phyloP scores from a whole-genome alignment of 2,329 filamentous ascomycete species.

The Dactylellina drechsleri region DNA sequence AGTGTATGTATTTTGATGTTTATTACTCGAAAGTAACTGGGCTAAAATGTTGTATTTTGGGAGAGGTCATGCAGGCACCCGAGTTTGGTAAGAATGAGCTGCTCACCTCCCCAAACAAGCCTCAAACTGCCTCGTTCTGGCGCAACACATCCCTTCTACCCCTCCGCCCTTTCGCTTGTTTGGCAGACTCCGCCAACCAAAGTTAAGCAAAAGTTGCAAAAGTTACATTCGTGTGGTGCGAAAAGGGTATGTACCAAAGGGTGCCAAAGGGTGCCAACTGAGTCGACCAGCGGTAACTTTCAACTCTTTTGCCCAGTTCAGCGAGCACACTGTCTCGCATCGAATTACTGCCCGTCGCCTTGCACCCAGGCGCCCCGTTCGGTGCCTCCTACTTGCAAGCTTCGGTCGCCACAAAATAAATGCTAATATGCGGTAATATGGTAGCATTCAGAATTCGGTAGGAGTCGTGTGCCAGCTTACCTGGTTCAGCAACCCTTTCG shows the following conservation, averaged over 20 bases:
- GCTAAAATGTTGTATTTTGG: conserved; percentile 42
- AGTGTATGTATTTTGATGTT: too few relatives aligned
- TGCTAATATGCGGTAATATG: too few relatives aligned
- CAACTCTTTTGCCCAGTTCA: conserved; percentile 13
- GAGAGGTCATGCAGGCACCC: conserved; percentile 38
- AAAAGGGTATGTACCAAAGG: conserved; percentile 34
- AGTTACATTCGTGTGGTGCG: neutral
- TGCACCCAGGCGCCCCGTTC: conserved; percentile 7
- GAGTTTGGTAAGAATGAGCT: conserved; percentile 28
- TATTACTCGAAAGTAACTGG: too few relatives aligned
- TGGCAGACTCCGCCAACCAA: neutral
- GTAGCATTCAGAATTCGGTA: conserved; percentile 8
- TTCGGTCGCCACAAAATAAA: neutral
- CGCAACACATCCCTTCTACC: conserved; percentile 12
- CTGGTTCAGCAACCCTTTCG: conserved; percentile 28
- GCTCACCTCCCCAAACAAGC: conserved; percentile 42
- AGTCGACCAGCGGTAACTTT: conserved; percentile 44
- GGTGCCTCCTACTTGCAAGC: neutral
- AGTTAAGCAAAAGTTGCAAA: too few relatives aligned
- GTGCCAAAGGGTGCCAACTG: conserved; percentile 9
- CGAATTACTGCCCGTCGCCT: conserved; percentile 52
- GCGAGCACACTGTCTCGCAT: conserved; percentile 44
- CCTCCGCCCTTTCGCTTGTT: conserved; percentile 17
- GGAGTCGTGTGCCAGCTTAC: conserved; percentile 50
- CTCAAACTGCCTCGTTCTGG: conserved; percentile 53